Conservation (phyloP, 768 basidiomycete genomes). For the Tremella mesenterica region DNA sequence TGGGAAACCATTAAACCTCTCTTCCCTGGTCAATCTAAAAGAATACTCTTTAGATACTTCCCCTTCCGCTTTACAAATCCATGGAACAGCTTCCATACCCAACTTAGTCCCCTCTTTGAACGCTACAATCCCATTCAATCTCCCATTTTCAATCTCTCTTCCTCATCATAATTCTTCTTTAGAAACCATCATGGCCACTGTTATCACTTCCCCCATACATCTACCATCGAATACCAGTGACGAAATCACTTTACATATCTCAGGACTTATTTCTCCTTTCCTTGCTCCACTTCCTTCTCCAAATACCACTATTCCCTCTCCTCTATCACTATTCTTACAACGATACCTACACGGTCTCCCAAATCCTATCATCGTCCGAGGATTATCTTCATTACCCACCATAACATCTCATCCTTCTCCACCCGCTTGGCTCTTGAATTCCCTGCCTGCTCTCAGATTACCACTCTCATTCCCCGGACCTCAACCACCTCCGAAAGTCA, state of each 20-base stretch:
- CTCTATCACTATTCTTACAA: conserved; percentile 35
- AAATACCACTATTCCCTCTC: conserved; percentile 5
- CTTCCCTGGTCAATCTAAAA: conserved; percentile 30
- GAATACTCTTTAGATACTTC: conserved; percentile 29
- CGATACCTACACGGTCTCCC: conserved; percentile 35
- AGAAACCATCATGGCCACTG: conserved; percentile 35
- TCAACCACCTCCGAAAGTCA: conserved; percentile 32
- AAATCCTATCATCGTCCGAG: conserved; percentile 36
- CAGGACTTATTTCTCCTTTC: conserved; percentile 25
- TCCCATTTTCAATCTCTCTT: conserved; percentile 37
- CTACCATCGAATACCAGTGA: conserved; percentile 15
- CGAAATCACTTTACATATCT: not conserved
- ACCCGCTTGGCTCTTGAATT: conserved; percentile 31
- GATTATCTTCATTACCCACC: conserved; percentile 19
- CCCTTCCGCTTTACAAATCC: conserved; percentile 12
- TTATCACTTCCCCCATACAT: conserved; percentile 32
- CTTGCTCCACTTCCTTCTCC: not conserved
- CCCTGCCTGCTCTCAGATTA: conserved; percentile 20
- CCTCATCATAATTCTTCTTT: conserved; percentile 2
- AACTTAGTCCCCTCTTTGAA: conserved; percentile 26
- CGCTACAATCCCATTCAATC: conserved; percentile 23
- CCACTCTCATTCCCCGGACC: conserved; percentile 39
- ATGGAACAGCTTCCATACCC: conserved; percentile 27
- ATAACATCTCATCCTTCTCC: conserved; percentile 15
- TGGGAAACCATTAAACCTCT: conserved; percentile 30